Conservation (phyloP, 1,284 basidiomycete species). For the Trametes pubescens region DNA sequence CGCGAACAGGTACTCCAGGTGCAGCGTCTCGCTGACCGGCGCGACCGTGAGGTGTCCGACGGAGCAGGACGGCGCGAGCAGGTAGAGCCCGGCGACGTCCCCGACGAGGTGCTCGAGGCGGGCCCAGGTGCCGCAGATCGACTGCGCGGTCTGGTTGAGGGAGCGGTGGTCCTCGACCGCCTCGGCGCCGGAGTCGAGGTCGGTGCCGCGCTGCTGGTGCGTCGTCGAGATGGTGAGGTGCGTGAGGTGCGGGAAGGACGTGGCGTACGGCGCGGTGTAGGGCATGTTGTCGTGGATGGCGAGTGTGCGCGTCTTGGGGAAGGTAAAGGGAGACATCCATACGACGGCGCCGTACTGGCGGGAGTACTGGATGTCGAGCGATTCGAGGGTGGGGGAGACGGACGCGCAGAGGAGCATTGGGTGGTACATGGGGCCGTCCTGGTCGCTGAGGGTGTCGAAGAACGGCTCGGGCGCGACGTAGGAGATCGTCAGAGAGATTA, state of each 20-base stretch:
- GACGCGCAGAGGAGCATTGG: not conserved
- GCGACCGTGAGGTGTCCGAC: not conserved
- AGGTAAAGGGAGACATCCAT: slow-evolving; percentile 1
- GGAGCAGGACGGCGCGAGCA: slow-evolving; percentile 8
- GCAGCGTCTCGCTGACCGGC: not conserved
- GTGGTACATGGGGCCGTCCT: not conserved
- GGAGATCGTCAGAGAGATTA: slow-evolving; percentile 5
- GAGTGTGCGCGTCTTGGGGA: not conserved
- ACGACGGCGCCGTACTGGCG: not conserved
- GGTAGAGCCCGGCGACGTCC: slow-evolving; percentile 1
- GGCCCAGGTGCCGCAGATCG: slow-evolving; percentile 1
- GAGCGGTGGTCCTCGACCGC: not conserved
- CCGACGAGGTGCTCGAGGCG: slow-evolving; percentile 9
- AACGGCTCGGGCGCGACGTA: not conserved
- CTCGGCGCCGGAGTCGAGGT: not conserved
- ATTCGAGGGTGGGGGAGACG: slow-evolving; percentile 1
- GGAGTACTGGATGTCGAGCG: not conserved
- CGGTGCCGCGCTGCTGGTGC: not conserved
- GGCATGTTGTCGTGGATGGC: slow-evolving; percentile 15
- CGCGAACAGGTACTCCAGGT: not conserved
- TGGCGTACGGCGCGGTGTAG: slow-evolving; percentile 8
- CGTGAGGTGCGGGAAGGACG: slow-evolving; percentile 15
- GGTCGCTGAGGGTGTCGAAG: slow-evolving; percentile 1
- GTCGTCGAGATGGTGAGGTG: slow-evolving; percentile 1
- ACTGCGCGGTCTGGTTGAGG: slow-evolving; percentile 9